phyloP scores from a whole-genome alignment of 352 stramenopile species.

The Phytopythium helicoides region DNA sequence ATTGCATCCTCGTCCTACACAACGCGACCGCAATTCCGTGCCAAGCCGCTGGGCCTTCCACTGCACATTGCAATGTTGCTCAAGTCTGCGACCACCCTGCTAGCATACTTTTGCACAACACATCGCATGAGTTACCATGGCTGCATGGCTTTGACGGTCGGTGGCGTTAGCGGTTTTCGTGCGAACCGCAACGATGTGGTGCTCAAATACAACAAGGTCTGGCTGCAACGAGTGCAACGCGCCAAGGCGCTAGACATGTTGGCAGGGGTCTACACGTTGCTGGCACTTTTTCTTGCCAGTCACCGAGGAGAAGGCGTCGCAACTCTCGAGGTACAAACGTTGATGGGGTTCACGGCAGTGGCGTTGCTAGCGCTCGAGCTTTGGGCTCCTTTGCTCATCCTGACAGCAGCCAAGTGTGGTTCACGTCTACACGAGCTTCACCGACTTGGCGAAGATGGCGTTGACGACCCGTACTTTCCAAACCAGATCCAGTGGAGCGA shows the following conservation, averaged over 20 bases:
- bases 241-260: constrained; percentile 59
- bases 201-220: constrained; percentile 63
- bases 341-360: constrained; percentile 42
- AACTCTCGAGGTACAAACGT: constrained; percentile 26
- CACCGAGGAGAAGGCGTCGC: constrained; percentile 58
- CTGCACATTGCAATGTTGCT: constrained; percentile 64
- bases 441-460: constrained; percentile 46
- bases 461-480: constrained; percentile 56
- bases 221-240: constrained; percentile 52
- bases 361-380: constrained; percentile 58
- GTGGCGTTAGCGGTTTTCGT: constrained; percentile 17
- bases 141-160: constrained; percentile 49
- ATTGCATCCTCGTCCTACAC: constrained; percentile 42
- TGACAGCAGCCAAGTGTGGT: constrained; percentile 63
- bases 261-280: constrained; percentile 56
- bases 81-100: constrained; percentile 48
- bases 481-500: constrained; percentile 65
- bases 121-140: constrained; percentile 63
- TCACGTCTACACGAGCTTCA: constrained; percentile 50
- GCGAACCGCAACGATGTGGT: constrained; percentile 47
- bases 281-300: constrained; percentile 68
- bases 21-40: constrained; percentile 48
- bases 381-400: constrained; percentile 62
- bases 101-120: constrained; percentile 51
- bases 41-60: constrained; percentile 42